Base-by-base conservation (phyloP, 2,329 filamentous ascomycete genomes). In the Aspergillus bombycis region DNA sequence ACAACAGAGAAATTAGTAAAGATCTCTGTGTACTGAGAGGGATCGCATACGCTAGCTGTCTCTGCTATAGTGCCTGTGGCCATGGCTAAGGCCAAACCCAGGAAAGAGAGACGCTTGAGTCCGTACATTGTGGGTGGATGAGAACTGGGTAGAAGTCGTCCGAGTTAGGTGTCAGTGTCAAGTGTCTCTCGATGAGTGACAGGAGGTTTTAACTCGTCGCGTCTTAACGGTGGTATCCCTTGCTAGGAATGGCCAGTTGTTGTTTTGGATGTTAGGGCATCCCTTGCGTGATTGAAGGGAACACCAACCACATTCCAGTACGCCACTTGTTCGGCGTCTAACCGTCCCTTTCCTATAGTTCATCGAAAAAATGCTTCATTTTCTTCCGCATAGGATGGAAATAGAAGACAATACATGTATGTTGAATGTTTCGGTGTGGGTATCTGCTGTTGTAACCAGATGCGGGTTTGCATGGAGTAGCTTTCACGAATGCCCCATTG, bases 91-190 rank as follows among this genome's bases (percentile, higher is more conserved):
- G 41, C 36, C 23, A 48, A 28, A 21, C 46, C 19, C 19, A 62
- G 46, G 30, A 55, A 26, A 19, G 57, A 56, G 16, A 58, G 26
- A 11, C 52, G 26, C 56, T 58, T 45, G 52, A 61, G 52, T 3
- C 34, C 41, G 21, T 56, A 48, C 58, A 61, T 56, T 45, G 10
- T 45, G 48, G n/a, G 26, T 54, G n/a, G 7, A 14, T 54, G 34
- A 14, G 16, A 26, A 3, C 19, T 23, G 23, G n/a, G 14, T 2
- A 8, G 23, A 19, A 34, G 1, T 26, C 28, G 26, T 32, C 11
- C 53, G 23, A 52, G 11, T n/a, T 4, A 3, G 10, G n/a, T 34
- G 16, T 1, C 26, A 38, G 14, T 26, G n/a, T 8, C 8, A 19
- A 10, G 19, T 41, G 7, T 11, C 23, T 11, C 28, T 10, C 19